These are phyloP conservation scores for Arbutus unedo DNA, from an alignment of 148 eudicot species.

Conservation along the genomic window DNA sequence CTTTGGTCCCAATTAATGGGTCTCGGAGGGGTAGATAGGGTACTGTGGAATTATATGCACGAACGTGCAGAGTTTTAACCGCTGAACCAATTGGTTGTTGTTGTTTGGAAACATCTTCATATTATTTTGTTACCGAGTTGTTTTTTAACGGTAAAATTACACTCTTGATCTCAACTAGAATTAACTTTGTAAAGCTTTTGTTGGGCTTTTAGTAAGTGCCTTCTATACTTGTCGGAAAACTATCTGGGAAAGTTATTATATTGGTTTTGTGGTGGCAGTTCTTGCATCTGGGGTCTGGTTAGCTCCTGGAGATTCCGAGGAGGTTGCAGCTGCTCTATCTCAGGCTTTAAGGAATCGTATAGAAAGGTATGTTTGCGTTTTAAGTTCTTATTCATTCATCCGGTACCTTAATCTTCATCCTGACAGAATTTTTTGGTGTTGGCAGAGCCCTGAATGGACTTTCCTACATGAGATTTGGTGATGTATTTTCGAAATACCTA, in stretches of 20 bases:
- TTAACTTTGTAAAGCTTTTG: slow-evolving; percentile 1
- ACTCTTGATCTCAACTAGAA: background rate
- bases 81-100: background rate
- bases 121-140: background rate
- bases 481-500: slow-evolving; percentile 69
- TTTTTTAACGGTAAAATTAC: background rate
- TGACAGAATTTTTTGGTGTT: slow-evolving; percentile 12
- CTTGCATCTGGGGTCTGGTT: slow-evolving; percentile 91
- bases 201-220: background rate
- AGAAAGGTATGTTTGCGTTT: slow-evolving; percentile 55
- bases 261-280: slow-evolving; percentile 33
- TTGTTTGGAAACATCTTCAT: background rate
- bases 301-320: slow-evolving; percentile 96
- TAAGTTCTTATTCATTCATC: background rate
- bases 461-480: slow-evolving; percentile 87
- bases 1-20: background rate
- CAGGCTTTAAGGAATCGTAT: slow-evolving; percentile 83
- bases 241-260: background rate
- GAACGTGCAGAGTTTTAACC: background rate
- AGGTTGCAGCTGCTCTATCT: slow-evolving; percentile 79
- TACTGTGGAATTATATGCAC: background rate
- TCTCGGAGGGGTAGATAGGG: background rate
- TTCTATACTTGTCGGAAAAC: background rate
- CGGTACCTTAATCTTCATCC: background rate
- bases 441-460: slow-evolving; percentile 70